phyloP scores from a whole-genome alignment of 2,329 filamentous ascomycete species.

The Colletotrichum tofieldiae region DNA sequence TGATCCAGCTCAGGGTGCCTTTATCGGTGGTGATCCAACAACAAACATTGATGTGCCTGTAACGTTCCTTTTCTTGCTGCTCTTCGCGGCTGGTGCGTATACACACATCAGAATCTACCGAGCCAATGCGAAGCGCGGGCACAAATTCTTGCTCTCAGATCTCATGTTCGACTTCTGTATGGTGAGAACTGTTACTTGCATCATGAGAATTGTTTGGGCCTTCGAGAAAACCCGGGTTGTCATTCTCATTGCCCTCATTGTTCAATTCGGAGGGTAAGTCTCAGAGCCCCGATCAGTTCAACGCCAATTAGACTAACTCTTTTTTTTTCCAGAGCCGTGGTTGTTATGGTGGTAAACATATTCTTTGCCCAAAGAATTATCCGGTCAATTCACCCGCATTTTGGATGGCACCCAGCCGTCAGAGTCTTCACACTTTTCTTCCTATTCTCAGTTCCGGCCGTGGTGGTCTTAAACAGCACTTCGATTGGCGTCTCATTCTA shows the following conservation, averaged over 20 bases:
- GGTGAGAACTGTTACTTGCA: slow-evolving; percentile 53
- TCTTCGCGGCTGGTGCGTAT: slow-evolving; percentile 47
- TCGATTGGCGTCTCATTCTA: slow-evolving; percentile 49
- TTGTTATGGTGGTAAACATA: slow-evolving; percentile 56
- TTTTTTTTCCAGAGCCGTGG: slow-evolving; percentile 55
- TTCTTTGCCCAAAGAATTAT: slow-evolving; percentile 58
- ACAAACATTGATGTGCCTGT: slow-evolving; percentile 46
- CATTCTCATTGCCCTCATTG: slow-evolving; percentile 53
- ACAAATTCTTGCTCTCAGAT: slow-evolving; percentile 57
- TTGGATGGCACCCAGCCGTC: slow-evolving; percentile 55
- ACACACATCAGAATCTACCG: slow-evolving; percentile 48
- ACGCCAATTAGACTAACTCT: slow-evolving; percentile 42
- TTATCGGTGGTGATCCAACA: slow-evolving; percentile 36
- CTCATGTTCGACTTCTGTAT: slow-evolving; percentile 58
- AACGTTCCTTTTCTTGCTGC: slow-evolving; percentile 47
- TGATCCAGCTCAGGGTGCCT: slow-evolving; percentile 32
- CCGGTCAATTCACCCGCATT: slow-evolving; percentile 54
- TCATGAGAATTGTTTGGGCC: slow-evolving; percentile 56
- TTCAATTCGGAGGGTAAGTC: slow-evolving; percentile 55
- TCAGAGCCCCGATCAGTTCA: background rate
- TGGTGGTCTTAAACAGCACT: slow-evolving; percentile 53
- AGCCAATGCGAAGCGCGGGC: slow-evolving; percentile 51
- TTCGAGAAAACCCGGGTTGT: slow-evolving; percentile 47
- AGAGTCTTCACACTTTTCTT: slow-evolving; percentile 46
- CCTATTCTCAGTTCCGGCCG: slow-evolving; percentile 48